These are phyloP conservation scores for Ophiostoma pallidulum DNA, from an alignment of 2,329 filamentous ascomycete genomes.

Conservation along the genomic window DNA sequence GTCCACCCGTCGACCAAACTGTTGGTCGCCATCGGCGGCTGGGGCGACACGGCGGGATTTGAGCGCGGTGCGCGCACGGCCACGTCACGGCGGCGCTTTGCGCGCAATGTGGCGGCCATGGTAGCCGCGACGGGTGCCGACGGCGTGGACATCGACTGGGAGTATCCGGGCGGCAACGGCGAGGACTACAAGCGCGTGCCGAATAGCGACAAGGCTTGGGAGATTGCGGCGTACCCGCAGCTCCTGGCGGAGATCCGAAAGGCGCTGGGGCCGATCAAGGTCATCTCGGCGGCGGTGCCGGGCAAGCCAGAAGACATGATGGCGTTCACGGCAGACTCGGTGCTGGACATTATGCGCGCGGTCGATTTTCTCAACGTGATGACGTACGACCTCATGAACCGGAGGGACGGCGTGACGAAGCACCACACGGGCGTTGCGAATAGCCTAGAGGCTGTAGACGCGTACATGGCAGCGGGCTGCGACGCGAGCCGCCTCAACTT, in stretches of 20 bases:
- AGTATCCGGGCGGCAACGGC: slow-evolving; percentile 53
- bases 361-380: slow-evolving; percentile 64
- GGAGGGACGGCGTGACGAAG: slow-evolving; percentile 54
- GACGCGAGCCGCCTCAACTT: slow-evolving; percentile 49
- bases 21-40: slow-evolving; percentile 64
- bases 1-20: slow-evolving; percentile 49
- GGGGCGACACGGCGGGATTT: slow-evolving; percentile 61
- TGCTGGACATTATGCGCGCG: slow-evolving; percentile 47
- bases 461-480: slow-evolving; percentile 50
- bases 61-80: slow-evolving; percentile 44
- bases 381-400: slow-evolving; percentile 66
- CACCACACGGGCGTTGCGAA: slow-evolving; percentile 53
- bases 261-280: slow-evolving; percentile 46
- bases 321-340: slow-evolving; percentile 48
- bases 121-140: slow-evolving; percentile 54
- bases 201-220: slow-evolving; percentile 48
- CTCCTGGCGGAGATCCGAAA: slow-evolving; percentile 49
- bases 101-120: slow-evolving; percentile 55
- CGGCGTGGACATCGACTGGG: slow-evolving; percentile 60
- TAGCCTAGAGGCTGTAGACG: slow-evolving; percentile 45
- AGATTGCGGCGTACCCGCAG: slow-evolving; percentile 53
- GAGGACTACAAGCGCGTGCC: slow-evolving; percentile 56
- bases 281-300: slow-evolving; percentile 59
- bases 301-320: slow-evolving; percentile 55
- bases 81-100: slow-evolving; percentile 46